Evolutionary conservation across 116 monocot species (phyloP).

Genomic region (Posidonia oceanica): DNA sequence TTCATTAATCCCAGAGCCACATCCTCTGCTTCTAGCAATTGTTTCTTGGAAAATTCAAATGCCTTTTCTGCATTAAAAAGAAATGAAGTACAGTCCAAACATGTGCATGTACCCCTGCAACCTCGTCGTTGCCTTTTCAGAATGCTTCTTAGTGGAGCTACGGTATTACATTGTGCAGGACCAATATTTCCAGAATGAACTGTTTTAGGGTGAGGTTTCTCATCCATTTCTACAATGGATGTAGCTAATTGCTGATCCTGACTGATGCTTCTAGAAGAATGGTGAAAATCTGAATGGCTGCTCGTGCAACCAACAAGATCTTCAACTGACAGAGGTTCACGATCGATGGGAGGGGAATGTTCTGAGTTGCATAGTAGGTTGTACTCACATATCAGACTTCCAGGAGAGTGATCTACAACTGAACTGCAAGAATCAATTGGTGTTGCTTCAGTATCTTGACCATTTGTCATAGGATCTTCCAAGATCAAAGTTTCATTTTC

Average conservation of each 20-base stretch:
- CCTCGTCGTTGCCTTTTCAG: constrained; percentile 34
- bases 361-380: constrained; percentile 8
- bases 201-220: neutral
- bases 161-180: constrained; percentile 5
- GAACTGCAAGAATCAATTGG: neutral
- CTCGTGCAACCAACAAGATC: constrained; percentile 21
- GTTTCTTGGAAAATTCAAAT: constrained; percentile 60
- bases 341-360: neutral
- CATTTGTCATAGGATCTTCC: neutral
- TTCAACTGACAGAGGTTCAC: constrained; percentile 22
- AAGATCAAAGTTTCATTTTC: neutral
- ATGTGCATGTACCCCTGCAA: constrained; percentile 49
- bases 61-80: constrained; percentile 46
- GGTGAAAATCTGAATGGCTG: constrained; percentile 3
- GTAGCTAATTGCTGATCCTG: neutral
- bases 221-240: neutral
- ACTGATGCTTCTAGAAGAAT: neutral
- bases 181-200: neutral
- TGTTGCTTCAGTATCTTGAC: constrained; percentile 2
- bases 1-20: constrained; percentile 34
- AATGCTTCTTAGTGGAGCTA: constrained; percentile 31
- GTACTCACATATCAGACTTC: constrained; percentile 11
- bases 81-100: constrained; percentile 46
- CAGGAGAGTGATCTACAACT: neutral
- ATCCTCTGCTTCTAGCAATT: constrained; percentile 56